Evolutionary conservation across 2,329 filamentous ascomycete genomes (phyloP), one percentile per base, ranked within the genome.

Genomic region (Ustilaginoidea virens): DNA sequence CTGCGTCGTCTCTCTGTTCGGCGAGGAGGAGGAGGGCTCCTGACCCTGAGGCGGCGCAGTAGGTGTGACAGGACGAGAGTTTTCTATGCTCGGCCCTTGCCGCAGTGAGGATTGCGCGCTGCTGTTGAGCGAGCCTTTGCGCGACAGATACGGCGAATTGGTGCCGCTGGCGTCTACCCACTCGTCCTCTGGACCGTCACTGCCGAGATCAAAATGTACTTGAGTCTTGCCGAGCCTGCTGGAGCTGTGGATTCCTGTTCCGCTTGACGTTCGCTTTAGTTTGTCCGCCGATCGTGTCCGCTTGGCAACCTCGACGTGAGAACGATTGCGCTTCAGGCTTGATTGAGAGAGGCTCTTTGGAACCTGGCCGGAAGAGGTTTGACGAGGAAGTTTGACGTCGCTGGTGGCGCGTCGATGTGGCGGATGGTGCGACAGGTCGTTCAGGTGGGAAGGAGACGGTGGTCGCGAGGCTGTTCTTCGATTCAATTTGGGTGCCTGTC

Each of bases 91-190:
- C 6, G 38, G 39, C 12, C 39, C 44, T 26, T 48, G 52, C 39
- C 54, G 61, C 17, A 58, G 47, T 17, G 57, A 65, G 9, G 59
- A 61, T 30, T 61, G 61, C 13, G 53, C 60, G 38, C 59, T 63
- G 47, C 60, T 60, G 33, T 59, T 58, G 18, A 65, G 49, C 3
- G 65, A 69, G 16, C 60, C 50, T 37, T 57, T 56, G 32, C 53
- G 50, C 29, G 53, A 57, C 25, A 55, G 51, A 36, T 70, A 65
- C 4, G 71, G 71, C 8, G 69, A 74, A 29, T 70, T 71, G 32
- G 68, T 73, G 26, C 60, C 62, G 48, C 69, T 75, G 34, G 71
- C 70, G 49, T 78, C 73, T 23, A 76, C 68, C 73, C 73, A 77
- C 53, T 71, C 71, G 58, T 72, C 69, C 23, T 49, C 49, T 7